Evolutionary conservation across 73 alveolate genomes (phyloP).

Genomic region (Stentor coeruleus): DNA sequence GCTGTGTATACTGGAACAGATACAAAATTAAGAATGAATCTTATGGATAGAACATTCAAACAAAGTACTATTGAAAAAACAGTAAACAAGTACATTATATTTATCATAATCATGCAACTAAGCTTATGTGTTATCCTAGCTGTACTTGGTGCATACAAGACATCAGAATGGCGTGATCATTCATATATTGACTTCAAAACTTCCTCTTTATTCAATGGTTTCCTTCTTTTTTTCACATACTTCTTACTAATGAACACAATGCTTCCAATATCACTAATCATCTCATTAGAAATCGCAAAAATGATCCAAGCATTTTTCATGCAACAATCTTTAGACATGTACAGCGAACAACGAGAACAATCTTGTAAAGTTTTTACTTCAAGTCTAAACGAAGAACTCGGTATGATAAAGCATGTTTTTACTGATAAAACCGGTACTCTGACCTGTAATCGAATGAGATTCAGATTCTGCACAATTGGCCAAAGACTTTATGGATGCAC

Average conservation of each 20-base stretch:
- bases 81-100: constrained; percentile 11
- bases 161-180: constrained; percentile 29
- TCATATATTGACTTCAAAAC: constrained; percentile 11
- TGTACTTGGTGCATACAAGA: constrained; percentile 29
- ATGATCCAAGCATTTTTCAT: constrained; percentile 83
- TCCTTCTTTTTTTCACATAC: constrained; percentile 86
- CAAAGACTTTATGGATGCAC: constrained; percentile 44
- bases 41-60: constrained; percentile 14
- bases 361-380: constrained; percentile 50
- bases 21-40: constrained; percentile 12
- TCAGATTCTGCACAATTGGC: constrained; percentile 50
- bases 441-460: constrained; percentile 70
- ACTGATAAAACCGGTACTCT: constrained; percentile 75
- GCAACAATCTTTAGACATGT: constrained; percentile 67
- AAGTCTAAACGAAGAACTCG: constrained; percentile 70
- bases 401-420: constrained; percentile 55
- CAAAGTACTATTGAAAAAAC: constrained; percentile 7
- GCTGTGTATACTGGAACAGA: constrained; percentile 7
- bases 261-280: constrained; percentile 94
- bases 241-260: constrained; percentile 89
- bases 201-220: constrained; percentile 36
- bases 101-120: background rate
- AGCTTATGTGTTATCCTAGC: constrained; percentile 22
- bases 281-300: constrained; percentile 92
- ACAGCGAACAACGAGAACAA: constrained; percentile 62